Evolutionary conservation across 2,329 filamentous ascomycete species (phyloP), one percentile per base, ranked within the genome.

Genomic region (Penicillium paneum): DNA sequence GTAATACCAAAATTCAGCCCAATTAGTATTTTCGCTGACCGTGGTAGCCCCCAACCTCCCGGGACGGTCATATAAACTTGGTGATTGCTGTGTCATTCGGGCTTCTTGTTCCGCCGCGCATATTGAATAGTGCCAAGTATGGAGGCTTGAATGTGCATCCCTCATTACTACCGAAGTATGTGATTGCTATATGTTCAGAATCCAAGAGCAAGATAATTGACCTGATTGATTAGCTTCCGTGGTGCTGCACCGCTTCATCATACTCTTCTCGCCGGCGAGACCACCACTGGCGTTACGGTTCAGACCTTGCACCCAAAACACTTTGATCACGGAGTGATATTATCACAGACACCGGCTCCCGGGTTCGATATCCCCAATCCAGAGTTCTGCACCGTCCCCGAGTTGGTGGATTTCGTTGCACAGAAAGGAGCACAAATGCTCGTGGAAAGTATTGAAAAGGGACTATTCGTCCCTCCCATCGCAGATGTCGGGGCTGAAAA

Each of bases 11-110:
- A 31, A 21, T 26, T 7, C 38, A 24, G 29, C 31, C 17, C 43
- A 28, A 29, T 45, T 49, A 24, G n/a, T 31, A 17, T 58, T 57
- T 45, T 54, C 39, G 55, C 62, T 69, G 38, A 68, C 55, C 26
- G 19, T 51, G 36, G 26, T 60, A 87, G 80, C 80, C 86, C 32
- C 86, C 87, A 0, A 66, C 69, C 40, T 67, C 77, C 3, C 49
- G 76, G 15, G 67, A 64, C 34, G 65, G 70, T 28, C 63, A 75
- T 26, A 84, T 85, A 61, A 91, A 97, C 70, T 78, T 99, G 55
- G 82, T 99, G 62, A 79, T 97, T 42, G 92, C 92, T 44, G 94
- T 97, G 5, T 97, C 94, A 0, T 99, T 97, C 74, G 94, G 94
- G 3, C 81, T 96, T 8, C 88, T 97, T 57, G 86, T 99, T 1